A percentile compares a stretch with the other conserved stretches of the same genome.
phyloP scores from a whole-genome alignment of 495 filamentous ascomycete species.

The Penicillium tannophilum region DNA sequence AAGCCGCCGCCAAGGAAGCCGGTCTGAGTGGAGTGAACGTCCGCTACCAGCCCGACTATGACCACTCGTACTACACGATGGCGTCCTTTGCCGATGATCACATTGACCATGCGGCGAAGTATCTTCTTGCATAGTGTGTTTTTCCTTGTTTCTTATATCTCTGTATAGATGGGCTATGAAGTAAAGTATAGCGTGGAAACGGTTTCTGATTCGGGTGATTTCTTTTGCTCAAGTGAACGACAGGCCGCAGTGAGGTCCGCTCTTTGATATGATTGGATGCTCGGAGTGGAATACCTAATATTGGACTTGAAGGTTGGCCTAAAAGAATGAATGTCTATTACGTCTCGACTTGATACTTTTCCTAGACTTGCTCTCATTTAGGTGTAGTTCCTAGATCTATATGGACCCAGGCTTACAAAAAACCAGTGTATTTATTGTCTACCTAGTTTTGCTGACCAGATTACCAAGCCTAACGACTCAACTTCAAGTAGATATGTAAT shows the following conservation, averaged over 20 bases:
- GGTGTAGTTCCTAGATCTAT: not conserved
- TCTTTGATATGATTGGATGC: slow-evolving; percentile 17
- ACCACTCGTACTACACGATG: slow-evolving; percentile 97
- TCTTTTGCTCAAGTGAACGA: slow-evolving; percentile 22
- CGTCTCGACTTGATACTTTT: not conserved
- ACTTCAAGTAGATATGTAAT: not conserved
- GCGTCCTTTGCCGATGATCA: slow-evolving; percentile 87
- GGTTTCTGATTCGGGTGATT: slow-evolving; percentile 24
- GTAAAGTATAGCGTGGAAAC: slow-evolving; percentile 7
- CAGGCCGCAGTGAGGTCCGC: slow-evolving; percentile 15
- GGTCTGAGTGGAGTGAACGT: slow-evolving; percentile 68
- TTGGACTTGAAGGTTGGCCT: not conserved
- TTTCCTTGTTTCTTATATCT: slow-evolving; percentile 22
- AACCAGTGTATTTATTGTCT: not conserved
- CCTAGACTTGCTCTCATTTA: not conserved
- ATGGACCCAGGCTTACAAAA: not conserved
- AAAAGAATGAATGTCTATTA: too few species aligned
- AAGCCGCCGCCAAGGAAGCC: slow-evolving; percentile 70
- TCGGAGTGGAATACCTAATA: not conserved
- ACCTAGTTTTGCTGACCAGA: not conserved
- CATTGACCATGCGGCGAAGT: slow-evolving; percentile 86
- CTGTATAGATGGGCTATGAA: slow-evolving; percentile 11
- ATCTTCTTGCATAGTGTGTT: slow-evolving; percentile 63
- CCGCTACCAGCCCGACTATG: slow-evolving; percentile 88
- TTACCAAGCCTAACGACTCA: not conserved